phyloP scores from a whole-genome alignment of 106 monocot genomes.

The Amphibolis antarctica region DNA sequence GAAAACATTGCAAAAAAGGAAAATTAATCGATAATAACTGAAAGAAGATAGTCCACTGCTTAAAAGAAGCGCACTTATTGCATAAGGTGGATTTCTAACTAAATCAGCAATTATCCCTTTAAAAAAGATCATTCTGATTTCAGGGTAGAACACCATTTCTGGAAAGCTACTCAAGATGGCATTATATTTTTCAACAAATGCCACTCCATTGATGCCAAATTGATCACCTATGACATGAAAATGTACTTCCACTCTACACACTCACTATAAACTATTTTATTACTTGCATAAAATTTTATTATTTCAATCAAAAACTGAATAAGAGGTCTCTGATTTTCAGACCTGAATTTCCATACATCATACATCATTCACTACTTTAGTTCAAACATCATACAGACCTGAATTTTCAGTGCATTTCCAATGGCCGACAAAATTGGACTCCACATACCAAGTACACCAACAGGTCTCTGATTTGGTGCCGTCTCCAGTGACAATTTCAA shows the following conservation, averaged over 20 bases:
- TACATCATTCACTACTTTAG: background rate
- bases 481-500: conserved; percentile 90
- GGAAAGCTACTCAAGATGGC: no score
- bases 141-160: no score
- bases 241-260: no score
- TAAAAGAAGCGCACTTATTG: no score
- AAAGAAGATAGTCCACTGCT: background rate
- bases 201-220: no score
- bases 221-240: no score
- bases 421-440: conserved; percentile 86
- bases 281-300: background rate
- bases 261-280: no score
- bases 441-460: conserved; percentile 93
- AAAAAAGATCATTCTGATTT: no score
- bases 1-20: background rate
- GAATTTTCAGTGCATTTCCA: conserved; percentile 95
- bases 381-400: conserved; percentile 35
- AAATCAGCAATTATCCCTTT: no score
- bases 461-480: conserved; percentile 79
- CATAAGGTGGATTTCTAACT: no score
- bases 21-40: background rate
- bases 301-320: background rate
- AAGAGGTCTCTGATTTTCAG: background rate
- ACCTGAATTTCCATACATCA: background rate
- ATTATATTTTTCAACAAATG: no score